Evolutionary conservation across 2,329 filamentous ascomycete genomes (phyloP).

Genomic region (Zasmidium cellare): DNA sequence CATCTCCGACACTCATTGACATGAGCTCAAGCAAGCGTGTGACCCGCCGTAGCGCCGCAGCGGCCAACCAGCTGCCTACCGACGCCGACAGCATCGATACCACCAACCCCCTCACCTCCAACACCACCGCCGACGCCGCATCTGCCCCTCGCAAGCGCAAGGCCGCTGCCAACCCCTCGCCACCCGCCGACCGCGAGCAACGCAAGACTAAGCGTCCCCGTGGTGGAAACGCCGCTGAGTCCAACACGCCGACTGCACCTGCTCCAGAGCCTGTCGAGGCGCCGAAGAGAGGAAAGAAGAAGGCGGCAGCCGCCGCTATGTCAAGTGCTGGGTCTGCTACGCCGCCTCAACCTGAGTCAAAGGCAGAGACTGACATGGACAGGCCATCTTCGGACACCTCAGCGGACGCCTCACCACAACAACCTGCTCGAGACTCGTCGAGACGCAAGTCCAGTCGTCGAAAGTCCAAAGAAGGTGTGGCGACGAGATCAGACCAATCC

Average conservation of each 20-base stretch:
- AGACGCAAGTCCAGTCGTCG: slow-evolving; percentile 75
- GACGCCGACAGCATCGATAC: slow-evolving; percentile 47
- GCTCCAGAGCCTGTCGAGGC: slow-evolving; percentile 41
- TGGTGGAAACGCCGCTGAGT: slow-evolving; percentile 38
- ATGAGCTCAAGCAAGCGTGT: slow-evolving; percentile 28
- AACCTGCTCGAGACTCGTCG: slow-evolving; percentile 60
- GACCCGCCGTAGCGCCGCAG: slow-evolving; percentile 21
- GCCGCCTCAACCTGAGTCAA: slow-evolving; percentile 11
- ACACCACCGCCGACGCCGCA: slow-evolving; percentile 46
- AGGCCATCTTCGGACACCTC: slow-evolving; percentile 66
- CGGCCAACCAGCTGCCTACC: slow-evolving; percentile 79
- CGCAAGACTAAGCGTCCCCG: slow-evolving; percentile 60
- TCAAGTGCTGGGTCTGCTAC: slow-evolving; percentile 67
- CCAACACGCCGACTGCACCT: slow-evolving; percentile 37
- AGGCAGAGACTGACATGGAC: slow-evolving; percentile 25
- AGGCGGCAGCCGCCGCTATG: slow-evolving; percentile 58
- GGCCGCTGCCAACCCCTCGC: slow-evolving; percentile 55
- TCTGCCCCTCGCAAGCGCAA: slow-evolving; percentile 70
- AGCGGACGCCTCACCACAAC: slow-evolving; percentile 59
- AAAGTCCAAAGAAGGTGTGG: slow-evolving; percentile 59
- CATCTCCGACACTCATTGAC: slow-evolving; percentile 18
- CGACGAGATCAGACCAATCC: neutral
- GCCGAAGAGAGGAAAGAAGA: slow-evolving; percentile 58
- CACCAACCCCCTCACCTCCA: slow-evolving; percentile 17
- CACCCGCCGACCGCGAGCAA: slow-evolving; percentile 44